phyloP scores from a whole-genome alignment of 768 basidiomycete genomes.

The Pisolithus albus region DNA sequence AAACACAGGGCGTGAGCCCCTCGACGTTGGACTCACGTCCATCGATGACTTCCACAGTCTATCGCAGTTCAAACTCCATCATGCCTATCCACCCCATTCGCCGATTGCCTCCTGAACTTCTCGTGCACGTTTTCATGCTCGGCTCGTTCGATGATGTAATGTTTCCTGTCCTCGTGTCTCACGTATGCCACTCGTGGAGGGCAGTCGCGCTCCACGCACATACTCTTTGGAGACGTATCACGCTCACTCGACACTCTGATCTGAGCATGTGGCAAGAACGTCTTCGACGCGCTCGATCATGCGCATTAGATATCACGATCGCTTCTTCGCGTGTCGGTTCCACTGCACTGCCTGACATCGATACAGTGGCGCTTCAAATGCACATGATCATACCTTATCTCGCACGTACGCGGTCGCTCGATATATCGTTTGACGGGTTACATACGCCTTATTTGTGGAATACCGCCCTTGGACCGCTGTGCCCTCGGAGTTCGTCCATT shows the following conservation, averaged over 20 bases:
- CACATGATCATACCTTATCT: constrained; percentile 44
- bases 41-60: constrained; percentile 22
- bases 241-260: constrained; percentile 35
- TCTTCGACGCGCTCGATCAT: constrained; percentile 52
- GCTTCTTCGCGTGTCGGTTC: constrained; percentile 28
- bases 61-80: constrained; percentile 15
- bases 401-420: constrained; percentile 55
- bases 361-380: constrained; percentile 55
- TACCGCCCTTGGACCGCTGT: constrained; percentile 52
- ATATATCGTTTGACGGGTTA: constrained; percentile 45
- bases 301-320: constrained; percentile 55
- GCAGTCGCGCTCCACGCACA: constrained; percentile 54
- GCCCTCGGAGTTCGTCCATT: constrained; percentile 26
- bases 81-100: constrained; percentile 45
- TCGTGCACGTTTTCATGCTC: constrained; percentile 56
- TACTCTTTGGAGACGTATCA: constrained; percentile 57
- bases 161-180: constrained; percentile 58
- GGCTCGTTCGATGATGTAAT: constrained; percentile 50
- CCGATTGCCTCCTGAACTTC: constrained; percentile 54
- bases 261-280: constrained; percentile 58
- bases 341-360: constrained; percentile 21
- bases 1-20: constrained; percentile 10
- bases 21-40: constrained; percentile 18
- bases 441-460: constrained; percentile 63
- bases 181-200: constrained; percentile 64